A percentile compares a stretch with the other conserved stretches of the same genome.
Conservation (phyloP, 2,329 filamentous ascomycete genomes). For the Fusarium caatingaense region DNA sequence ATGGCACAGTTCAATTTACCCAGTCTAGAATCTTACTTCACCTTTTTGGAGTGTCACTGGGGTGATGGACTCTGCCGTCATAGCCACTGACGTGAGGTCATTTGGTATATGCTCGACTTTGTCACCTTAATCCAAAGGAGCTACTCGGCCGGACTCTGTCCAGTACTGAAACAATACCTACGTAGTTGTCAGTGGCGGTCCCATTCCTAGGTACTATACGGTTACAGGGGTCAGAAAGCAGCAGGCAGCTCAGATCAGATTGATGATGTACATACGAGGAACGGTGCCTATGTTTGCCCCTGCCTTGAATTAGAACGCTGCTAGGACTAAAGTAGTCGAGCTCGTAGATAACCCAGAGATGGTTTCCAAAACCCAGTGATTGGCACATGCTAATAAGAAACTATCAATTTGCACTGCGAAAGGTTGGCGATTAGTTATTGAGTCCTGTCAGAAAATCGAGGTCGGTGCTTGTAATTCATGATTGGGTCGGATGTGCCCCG, state of each 20-base stretch:
- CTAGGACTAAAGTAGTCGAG: constrained; percentile 29
- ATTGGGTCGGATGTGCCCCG: constrained; percentile 7
- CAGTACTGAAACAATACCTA: constrained; percentile 1
- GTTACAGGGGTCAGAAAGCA: constrained; percentile 16
- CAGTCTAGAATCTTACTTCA: not conserved
- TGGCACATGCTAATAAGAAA: constrained; percentile 6
- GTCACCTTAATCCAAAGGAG: not conserved
- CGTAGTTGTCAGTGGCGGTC: constrained; percentile 10
- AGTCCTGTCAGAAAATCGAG: not conserved
- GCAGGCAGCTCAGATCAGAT: not conserved
- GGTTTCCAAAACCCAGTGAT: constrained; percentile 7
- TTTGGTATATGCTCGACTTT: not conserved
- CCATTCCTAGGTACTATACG: constrained; percentile 10
- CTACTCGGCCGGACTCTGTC: not conserved
- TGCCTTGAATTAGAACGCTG: constrained; percentile 25
- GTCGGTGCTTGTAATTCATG: not conserved
- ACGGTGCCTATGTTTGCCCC: constrained; percentile 26
- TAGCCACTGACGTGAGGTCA: constrained; percentile 17
- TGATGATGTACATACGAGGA: constrained; percentile 23
- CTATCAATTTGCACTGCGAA: not conserved
- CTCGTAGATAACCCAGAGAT: constrained; percentile 1
- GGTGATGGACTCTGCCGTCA: constrained; percentile 3
- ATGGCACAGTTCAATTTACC: not conserved
- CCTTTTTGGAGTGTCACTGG: not conserved
- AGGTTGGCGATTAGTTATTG: not conserved